phyloP scores from a whole-genome alignment of 805 yeast species.

The Schizosaccharomyces pombe region DNA sequence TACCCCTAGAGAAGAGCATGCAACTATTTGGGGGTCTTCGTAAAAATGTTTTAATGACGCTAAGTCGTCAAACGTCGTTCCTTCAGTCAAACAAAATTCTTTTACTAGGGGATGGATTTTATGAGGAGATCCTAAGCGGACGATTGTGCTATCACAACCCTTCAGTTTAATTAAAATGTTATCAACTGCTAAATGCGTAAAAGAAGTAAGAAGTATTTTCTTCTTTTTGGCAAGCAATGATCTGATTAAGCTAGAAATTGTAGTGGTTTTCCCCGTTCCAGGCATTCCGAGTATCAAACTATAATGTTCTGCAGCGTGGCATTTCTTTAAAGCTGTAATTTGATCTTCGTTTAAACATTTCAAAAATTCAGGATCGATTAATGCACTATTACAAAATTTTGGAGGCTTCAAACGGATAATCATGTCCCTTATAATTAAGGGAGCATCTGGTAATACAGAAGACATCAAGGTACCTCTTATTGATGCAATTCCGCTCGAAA shows the following conservation, averaged over 20 bases:
- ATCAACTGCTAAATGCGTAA: slow-evolving; percentile 91
- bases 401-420: slow-evolving; percentile 36
- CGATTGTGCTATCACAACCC: slow-evolving; percentile 24
- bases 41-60: slow-evolving; percentile 15
- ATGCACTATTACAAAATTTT: slow-evolving; percentile 16
- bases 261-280: slow-evolving; percentile 89
- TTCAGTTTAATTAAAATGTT: slow-evolving; percentile 60
- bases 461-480: slow-evolving; percentile 58
- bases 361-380: not conserved
- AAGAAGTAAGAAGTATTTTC: slow-evolving; percentile 55
- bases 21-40: slow-evolving; percentile 3
- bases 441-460: slow-evolving; percentile 31
- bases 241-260: slow-evolving; percentile 52
- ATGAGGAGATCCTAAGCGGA: slow-evolving; percentile 41
- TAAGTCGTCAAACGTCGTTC: slow-evolving; percentile 15
- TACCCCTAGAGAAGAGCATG: slow-evolving; percentile 27
- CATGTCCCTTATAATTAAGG: slow-evolving; percentile 21
- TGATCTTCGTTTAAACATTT: slow-evolving; percentile 46
- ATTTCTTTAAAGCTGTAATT: slow-evolving; percentile 37
- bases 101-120: slow-evolving; percentile 34
- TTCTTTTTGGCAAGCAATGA: slow-evolving; percentile 36
- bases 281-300: slow-evolving; percentile 87
- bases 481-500: slow-evolving; percentile 46
- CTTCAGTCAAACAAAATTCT: slow-evolving; percentile 16
- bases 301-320: slow-evolving; percentile 46